A percentile compares a stretch with the other conserved stretches of the same genome.
Conservation (phyloP, 2,329 filamentous ascomycete genomes). For the Aschersonia sp. region DNA sequence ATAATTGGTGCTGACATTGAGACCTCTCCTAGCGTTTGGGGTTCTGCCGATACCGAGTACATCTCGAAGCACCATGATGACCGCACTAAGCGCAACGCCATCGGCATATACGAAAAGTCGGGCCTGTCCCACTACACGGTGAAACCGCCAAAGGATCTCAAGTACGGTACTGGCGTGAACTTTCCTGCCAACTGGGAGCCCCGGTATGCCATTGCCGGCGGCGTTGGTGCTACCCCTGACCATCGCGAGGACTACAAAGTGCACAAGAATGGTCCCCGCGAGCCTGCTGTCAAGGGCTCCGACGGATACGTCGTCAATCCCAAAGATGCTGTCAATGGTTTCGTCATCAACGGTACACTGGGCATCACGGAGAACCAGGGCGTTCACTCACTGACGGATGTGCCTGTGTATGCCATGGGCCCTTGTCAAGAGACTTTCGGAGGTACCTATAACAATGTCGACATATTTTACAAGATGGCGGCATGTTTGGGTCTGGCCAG, state of each 20-base stretch:
- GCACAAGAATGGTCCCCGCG: conserved; percentile 49
- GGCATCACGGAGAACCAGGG: conserved; percentile 48
- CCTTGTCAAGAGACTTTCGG: conserved; percentile 68
- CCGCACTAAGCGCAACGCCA: conserved; percentile 59
- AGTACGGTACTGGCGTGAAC: conserved; percentile 58
- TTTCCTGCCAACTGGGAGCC: conserved; percentile 81
- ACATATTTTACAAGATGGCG: conserved; percentile 63
- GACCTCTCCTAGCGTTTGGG: conserved; percentile 43
- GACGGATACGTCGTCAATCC: conserved; percentile 50
- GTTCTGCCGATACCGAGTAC: conserved; percentile 68
- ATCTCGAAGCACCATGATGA: conserved; percentile 48
- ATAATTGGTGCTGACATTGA: not conserved
- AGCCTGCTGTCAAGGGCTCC: conserved; percentile 39
- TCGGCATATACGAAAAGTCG: conserved; percentile 60
- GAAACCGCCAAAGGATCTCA: conserved; percentile 34
- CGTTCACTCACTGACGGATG: conserved; percentile 65
- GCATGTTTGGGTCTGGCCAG: conserved; percentile 45
- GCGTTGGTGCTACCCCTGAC: conserved; percentile 59
- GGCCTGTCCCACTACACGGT: conserved; percentile 64
- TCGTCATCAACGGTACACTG: conserved; percentile 64
- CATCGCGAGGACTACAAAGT: conserved; percentile 64
- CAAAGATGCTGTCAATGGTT: conserved; percentile 49
- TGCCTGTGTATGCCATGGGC: conserved; percentile 64
- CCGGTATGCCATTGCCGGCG: conserved; percentile 64
- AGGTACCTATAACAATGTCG: conserved; percentile 56